Evolutionary conservation across 768 basidiomycete species (phyloP), one percentile per base, ranked within the genome.

Genomic region (Hygrocybe coccinea): DNA sequence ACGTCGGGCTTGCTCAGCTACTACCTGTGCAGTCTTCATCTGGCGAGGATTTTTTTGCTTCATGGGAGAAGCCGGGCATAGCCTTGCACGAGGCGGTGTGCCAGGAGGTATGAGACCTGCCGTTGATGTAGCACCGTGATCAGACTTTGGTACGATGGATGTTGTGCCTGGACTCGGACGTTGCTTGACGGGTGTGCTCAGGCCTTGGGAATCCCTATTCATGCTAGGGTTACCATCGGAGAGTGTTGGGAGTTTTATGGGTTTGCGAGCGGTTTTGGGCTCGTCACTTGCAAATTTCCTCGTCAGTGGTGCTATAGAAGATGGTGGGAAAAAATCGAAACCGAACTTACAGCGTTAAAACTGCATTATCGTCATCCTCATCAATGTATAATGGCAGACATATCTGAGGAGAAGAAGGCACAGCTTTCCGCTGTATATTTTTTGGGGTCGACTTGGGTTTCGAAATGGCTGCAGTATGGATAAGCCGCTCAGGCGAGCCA

Each of bases 231-330:
- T 53, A 57, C 49, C 48, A 56, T 56, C 55, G 48, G 46, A 44
- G 54, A 51, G 33, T 34, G 45, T 17, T 17, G 60, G 46, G 43
- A 59, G 5, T 33, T 61, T 73, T 29, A 80, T 57, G 3, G 81
- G 83, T 60, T 72, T 82, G 25, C 72, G 73, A 12, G 78, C 73
- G 48, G 70, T 71, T 50, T 66, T 77, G 7, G 81, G 79, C 55
- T 84, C 83, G 58, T 85, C 69, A 33, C 75, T 74, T n/a, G 9
- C 25, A 9, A 51, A 3, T 35, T 7, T 24, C 45, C 24, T 12
- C 33, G 50, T 21, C 35, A 15, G 59, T 55, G 22, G 37, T 24
- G 22, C 41, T 34, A 29, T 56, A 48, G 6, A 29, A 14, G 24
- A 22, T 24, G 36, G 19, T 14, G 52, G 57, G 33, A 54, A 37